Percentiles rank a stretch among this genome's conserved stretches.
Evolutionary conservation across 106 monocot species (phyloP).

Genomic region (Phalaenopsis aphrodite): DNA sequence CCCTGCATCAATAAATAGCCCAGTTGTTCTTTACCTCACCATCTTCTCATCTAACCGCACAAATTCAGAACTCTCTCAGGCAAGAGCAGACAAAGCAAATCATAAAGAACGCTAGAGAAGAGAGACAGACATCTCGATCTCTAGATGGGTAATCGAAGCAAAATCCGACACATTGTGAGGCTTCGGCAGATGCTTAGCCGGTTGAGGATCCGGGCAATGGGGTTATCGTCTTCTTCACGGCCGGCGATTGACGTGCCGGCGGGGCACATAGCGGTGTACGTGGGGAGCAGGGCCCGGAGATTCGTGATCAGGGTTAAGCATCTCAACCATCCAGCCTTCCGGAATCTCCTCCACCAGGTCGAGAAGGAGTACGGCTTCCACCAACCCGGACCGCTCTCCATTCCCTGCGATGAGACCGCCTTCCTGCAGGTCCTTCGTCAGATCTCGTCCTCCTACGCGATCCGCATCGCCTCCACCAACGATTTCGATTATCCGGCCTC

Average conservation of each 20-base stretch:
- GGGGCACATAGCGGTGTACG: constrained; percentile 36
- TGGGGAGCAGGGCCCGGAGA: constrained; percentile 16
- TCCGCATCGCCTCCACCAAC: no score
- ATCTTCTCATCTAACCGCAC: no score
- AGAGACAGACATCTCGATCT: background rate
- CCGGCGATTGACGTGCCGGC: constrained; percentile 22
- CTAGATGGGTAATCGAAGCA: constrained; percentile 18
- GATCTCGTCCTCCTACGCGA: constrained; percentile 7
- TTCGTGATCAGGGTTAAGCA: constrained; percentile 27
- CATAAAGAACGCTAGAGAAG: no score
- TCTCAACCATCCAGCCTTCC: constrained; percentile 34
- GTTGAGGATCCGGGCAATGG: constrained; percentile 19
- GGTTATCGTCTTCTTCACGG: background rate
- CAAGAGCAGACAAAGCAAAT: no score
- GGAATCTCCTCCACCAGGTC: constrained; percentile 21
- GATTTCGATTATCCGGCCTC: background rate
- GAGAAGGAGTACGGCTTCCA: constrained; percentile 43
- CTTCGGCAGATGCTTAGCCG: constrained; percentile 32
- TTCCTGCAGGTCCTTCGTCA: constrained; percentile 35
- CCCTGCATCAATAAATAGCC: no score
- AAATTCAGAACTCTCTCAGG: no score
- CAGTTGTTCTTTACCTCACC: no score
- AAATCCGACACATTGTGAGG: constrained; percentile 27
- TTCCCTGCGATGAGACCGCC: constrained; percentile 37
- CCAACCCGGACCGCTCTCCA: constrained; percentile 21